Conservation (phyloP, 768 basidiomycete genomes). For the Kwoniella heveanensis region DNA sequence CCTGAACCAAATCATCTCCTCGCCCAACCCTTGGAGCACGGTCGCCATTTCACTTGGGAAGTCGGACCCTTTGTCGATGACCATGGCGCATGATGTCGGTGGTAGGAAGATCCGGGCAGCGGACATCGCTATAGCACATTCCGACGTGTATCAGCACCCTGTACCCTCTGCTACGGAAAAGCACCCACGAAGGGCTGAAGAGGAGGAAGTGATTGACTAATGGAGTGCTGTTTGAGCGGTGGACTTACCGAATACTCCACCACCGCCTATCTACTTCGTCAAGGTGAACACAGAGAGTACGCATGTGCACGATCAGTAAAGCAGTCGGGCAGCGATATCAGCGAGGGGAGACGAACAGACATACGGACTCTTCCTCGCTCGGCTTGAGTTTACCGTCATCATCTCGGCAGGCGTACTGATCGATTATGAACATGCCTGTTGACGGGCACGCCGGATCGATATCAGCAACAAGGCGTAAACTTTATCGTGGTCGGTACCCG, state of each 20-base stretch:
- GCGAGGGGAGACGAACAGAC: constrained; percentile 15
- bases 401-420: constrained; percentile 40
- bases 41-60: constrained; percentile 33
- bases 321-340: not conserved
- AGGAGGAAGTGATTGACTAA: no score
- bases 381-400: constrained; percentile 15
- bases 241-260: constrained; percentile 42
- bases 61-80: constrained; percentile 44
- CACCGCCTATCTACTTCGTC: constrained; percentile 44
- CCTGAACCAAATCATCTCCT: constrained; percentile 43
- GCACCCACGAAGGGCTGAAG: no score
- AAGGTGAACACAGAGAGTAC: constrained; percentile 1
- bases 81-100: constrained; percentile 27
- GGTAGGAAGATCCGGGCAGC: constrained; percentile 46
- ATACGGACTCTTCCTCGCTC: constrained; percentile 36
- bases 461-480: constrained; percentile 1
- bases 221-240: no score
- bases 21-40: constrained; percentile 21
- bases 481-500: no score
- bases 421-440: constrained; percentile 52
- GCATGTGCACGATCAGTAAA: not conserved
- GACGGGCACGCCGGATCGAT: not conserved
- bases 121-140: constrained; percentile 35
- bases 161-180: no score
- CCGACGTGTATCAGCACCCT: no score